These are phyloP conservation scores for Penstemon davidsonii DNA, from an alignment of 257 asterid genomes.

Conservation along the genomic window DNA sequence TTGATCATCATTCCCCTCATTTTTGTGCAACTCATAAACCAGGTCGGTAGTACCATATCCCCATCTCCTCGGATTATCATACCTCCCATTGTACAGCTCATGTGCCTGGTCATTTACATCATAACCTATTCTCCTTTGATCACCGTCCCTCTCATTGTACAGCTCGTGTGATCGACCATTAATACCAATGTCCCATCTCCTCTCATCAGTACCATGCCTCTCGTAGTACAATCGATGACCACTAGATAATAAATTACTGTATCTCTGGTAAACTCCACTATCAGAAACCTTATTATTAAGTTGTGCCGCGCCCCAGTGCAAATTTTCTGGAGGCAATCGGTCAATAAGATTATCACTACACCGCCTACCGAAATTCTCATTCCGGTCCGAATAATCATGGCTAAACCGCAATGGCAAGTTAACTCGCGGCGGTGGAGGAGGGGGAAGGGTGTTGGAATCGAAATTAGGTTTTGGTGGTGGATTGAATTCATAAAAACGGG, in stretches of 20 bases:
- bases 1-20: constrained; percentile 25
- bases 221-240: background rate
- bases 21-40: constrained; percentile 26
- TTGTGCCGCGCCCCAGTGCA: constrained; percentile 17
- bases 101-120: no score
- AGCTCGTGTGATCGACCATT: no score
- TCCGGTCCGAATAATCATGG: constrained; percentile 31
- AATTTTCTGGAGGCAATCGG: constrained; percentile 22
- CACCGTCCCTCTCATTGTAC: no score
- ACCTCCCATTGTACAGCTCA: constrained; percentile 27
- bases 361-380: constrained; percentile 25
- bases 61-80: constrained; percentile 28
- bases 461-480: constrained; percentile 40
- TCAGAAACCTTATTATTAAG: constrained; percentile 27
- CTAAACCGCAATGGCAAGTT: background rate
- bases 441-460: background rate
- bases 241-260: constrained; percentile 13
- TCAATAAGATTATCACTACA: constrained; percentile 17
- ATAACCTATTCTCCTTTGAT: no score
- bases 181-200: no score
- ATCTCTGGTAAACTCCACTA: constrained; percentile 18
- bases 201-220: no score
- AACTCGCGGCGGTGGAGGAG: no score
- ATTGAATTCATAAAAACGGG: constrained; percentile 40
- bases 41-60: constrained; percentile 8